phyloP scores from a whole-genome alignment of 2,329 filamentous ascomycete species.

The Penicillium vulpinum region DNA sequence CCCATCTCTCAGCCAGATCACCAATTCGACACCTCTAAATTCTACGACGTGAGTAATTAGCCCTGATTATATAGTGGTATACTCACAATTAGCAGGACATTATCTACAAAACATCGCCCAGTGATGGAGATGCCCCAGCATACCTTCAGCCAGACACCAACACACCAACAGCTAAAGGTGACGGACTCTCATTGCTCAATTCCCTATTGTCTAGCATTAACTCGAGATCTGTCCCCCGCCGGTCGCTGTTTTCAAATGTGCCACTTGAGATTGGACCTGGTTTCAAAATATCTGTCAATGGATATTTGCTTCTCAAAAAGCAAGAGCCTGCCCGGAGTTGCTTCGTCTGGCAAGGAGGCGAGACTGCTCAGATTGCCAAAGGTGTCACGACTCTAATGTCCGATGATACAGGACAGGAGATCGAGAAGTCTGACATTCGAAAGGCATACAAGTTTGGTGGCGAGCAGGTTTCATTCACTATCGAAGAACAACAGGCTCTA shows the following conservation, averaged over 20 bases:
- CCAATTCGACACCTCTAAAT: slow-evolving; percentile 77
- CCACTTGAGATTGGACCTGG: slow-evolving; percentile 83
- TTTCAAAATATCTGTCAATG: slow-evolving; percentile 85
- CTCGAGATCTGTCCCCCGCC: slow-evolving; percentile 81
- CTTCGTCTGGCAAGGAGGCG: slow-evolving; percentile 86
- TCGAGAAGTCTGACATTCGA: slow-evolving; percentile 78
- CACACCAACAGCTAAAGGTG: slow-evolving; percentile 65
- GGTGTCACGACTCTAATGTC: slow-evolving; percentile 73
- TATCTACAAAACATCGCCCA: slow-evolving; percentile 73
- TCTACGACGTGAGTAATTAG: slow-evolving; percentile 74
- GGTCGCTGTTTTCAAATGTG: slow-evolving; percentile 83
- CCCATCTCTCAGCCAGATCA: slow-evolving; percentile 73
- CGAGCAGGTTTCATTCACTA: slow-evolving; percentile 80
- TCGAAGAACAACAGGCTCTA: slow-evolving; percentile 77
- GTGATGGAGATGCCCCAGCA: slow-evolving; percentile 66
- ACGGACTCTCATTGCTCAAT: slow-evolving; percentile 75
- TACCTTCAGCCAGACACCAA: slow-evolving; percentile 51
- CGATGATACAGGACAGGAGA: slow-evolving; percentile 71
- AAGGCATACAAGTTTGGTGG: slow-evolving; percentile 97
- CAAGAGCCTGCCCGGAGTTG: slow-evolving; percentile 79
- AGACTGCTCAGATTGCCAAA: slow-evolving; percentile 75
- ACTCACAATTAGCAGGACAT: slow-evolving; percentile 65
- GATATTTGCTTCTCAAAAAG: slow-evolving; percentile 83
- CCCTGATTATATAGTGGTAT: neutral
- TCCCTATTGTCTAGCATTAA: slow-evolving; percentile 85